Evolutionary conservation across 2,329 filamentous ascomycete species (phyloP).

Genomic region (Colletotrichum sp.): DNA sequence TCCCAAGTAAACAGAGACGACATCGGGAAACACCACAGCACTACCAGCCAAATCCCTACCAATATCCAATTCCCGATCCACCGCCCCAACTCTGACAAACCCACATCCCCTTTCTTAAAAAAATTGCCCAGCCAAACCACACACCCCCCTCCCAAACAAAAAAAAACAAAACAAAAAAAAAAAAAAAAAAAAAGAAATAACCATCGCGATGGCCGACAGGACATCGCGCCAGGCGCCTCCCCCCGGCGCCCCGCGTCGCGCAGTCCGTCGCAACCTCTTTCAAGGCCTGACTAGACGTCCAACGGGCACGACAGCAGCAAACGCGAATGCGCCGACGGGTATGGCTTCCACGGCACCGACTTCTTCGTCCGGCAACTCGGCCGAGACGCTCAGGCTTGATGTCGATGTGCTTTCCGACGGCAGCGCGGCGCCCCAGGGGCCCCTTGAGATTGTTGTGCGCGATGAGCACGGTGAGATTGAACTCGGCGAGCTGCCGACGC

Average conservation of each 20-base stretch:
- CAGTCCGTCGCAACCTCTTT: conserved; percentile 62
- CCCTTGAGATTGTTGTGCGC: conserved; percentile 64
- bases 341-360: background rate
- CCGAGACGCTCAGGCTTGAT: conserved; percentile 54
- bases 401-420: conserved; percentile 47
- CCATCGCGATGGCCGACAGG: conserved; percentile 8
- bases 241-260: conserved; percentile 13
- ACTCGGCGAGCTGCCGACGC: conserved; percentile 61
- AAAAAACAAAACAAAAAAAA: no score
- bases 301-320: conserved; percentile 25
- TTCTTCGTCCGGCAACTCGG: conserved; percentile 35
- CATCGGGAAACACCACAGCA: background rate
- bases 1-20: conserved; percentile 18
- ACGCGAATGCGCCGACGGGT: conserved; percentile 18
- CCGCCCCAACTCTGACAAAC: no score
- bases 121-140: no score
- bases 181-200: conserved; percentile 52
- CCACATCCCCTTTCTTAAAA: no score
- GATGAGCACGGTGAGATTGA: conserved; percentile 68
- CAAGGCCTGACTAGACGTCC: conserved; percentile 63
- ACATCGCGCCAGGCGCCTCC: conserved; percentile 2
- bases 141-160: no score
- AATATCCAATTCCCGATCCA: background rate
- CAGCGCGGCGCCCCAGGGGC: background rate
- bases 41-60: background rate